Conservation (phyloP, 371 early-diverging fungal genomes). For the Circinella umbellata region DNA sequence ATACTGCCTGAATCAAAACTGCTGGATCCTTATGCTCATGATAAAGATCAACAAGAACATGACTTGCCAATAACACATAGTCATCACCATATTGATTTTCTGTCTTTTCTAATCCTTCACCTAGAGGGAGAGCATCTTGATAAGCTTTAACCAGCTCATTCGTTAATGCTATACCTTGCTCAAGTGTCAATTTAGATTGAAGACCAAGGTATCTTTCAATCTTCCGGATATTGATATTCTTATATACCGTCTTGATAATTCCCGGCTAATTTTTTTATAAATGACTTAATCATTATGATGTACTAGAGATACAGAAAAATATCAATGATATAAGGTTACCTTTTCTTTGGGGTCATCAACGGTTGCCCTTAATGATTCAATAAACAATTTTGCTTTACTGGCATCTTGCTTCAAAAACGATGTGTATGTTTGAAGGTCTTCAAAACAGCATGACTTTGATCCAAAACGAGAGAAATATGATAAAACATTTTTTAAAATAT, state of each 20-base stretch:
- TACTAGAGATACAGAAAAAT: neutral
- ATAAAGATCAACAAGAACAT: slow-evolving; percentile 62
- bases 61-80: slow-evolving; percentile 69
- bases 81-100: slow-evolving; percentile 86
- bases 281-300: too few relatives aligned
- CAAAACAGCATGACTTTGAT: slow-evolving; percentile 74
- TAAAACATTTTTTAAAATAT: slow-evolving; percentile 49
- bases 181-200: slow-evolving; percentile 23
- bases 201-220: slow-evolving; percentile 56
- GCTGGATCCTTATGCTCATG: slow-evolving; percentile 33
- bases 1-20: slow-evolving; percentile 54
- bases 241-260: slow-evolving; percentile 47
- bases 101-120: slow-evolving; percentile 67
- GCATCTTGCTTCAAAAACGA: slow-evolving; percentile 29
- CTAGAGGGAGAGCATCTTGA: slow-evolving; percentile 63
- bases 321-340: slow-evolving; percentile 13
- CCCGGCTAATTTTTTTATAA: slow-evolving; percentile 15
- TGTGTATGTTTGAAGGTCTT: slow-evolving; percentile 75
- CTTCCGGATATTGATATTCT: slow-evolving; percentile 57
- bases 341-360: slow-evolving; percentile 41
- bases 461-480: slow-evolving; percentile 73
- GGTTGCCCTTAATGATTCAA: slow-evolving; percentile 37
- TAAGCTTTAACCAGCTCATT: slow-evolving; percentile 60
- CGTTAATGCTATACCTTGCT: slow-evolving; percentile 31
- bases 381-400: slow-evolving; percentile 36